Conservation (phyloP, 768 basidiomycete species). For the Collybia sp. region DNA sequence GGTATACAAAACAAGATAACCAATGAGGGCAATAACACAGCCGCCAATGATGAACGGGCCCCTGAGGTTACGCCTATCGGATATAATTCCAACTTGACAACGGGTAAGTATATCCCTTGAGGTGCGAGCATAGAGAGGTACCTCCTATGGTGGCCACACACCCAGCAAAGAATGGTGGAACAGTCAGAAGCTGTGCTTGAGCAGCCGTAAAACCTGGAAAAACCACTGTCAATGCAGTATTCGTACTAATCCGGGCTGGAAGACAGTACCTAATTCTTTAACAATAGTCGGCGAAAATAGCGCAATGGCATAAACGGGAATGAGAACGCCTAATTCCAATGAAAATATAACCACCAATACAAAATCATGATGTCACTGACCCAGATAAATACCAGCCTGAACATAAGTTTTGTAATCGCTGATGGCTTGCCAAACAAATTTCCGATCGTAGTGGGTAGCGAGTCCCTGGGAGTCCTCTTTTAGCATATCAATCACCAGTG, state of each 20-base stretch:
- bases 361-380: conserved; percentile 16
- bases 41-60: conserved; percentile 46
- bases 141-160: conserved; percentile 35
- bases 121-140: neutral
- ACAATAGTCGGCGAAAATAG: conserved; percentile 51
- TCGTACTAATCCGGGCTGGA: no score
- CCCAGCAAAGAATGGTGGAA: conserved; percentile 44
- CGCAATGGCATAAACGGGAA: conserved; percentile 39
- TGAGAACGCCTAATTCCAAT: conserved; percentile 23
- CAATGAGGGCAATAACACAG: conserved; percentile 39
- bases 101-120: neutral
- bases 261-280: conserved; percentile 27
- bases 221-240: neutral
- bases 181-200: conserved; percentile 44
- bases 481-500: conserved; percentile 31
- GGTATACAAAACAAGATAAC: conserved; percentile 45
- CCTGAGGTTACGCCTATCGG: conserved; percentile 35
- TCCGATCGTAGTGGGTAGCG: conserved; percentile 37
- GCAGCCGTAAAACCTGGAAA: conserved; percentile 38
- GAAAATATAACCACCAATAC: no score
- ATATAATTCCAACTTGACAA: conserved; percentile 27
- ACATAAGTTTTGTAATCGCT: conserved; percentile 40
- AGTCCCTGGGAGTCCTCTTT: conserved; percentile 40
- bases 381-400: conserved; percentile 35
- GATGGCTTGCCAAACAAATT: conserved; percentile 45